Evolutionary conservation across 2,329 filamentous ascomycete species (phyloP), one percentile per base, ranked within the genome.

Genomic region (Hyphodiscus sp.): DNA sequence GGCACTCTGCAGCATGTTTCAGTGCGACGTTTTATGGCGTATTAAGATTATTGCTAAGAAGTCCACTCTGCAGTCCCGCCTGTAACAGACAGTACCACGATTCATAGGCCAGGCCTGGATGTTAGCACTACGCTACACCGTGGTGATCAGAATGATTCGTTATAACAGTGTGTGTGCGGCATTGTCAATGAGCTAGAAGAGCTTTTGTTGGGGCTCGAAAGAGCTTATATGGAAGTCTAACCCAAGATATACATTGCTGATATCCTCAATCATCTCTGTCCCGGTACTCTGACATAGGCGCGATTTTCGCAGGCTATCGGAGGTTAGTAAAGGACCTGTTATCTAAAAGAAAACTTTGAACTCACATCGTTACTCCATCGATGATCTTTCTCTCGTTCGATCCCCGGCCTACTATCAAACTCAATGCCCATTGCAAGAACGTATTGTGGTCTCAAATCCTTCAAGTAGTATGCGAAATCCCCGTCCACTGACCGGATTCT

Each of bases 341-440:
- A 15, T 38, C 33, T 13, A n/a, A 13, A 38, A 13, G 33, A 10
- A n/a, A 13, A 38, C 5, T n/a, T 6, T n/a, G 11, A 38, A 38
- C 33, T 13, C 4, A 38, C 33, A 38, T 38, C 33, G 2, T 4
- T 4, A 38, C 33, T 38, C 33, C 33, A 38, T 2, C 33, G 33
- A 38, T 38, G 13, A 38, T 52, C 50, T 30, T 52, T 52, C 38
- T 52, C 50, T 19, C 50, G 13, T 42, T 52, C 50, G 16, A 29
- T 48, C 38, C 50, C 50, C 9, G 50, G 50, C n/a, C 50, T 42
- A 11, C 44, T 47, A 42, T 52, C 50, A 23, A 26, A 13, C 10
- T 42, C 33, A 8, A 43, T 29, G 15, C 41, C n/a, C 20, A 30
- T 20, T 11, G 38, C 18, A 20, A 42, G 26, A 8, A 48, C 15